Evolutionary conservation across 1,284 basidiomycete genomes (phyloP).

Genomic region (Leccinum subrobustum): DNA sequence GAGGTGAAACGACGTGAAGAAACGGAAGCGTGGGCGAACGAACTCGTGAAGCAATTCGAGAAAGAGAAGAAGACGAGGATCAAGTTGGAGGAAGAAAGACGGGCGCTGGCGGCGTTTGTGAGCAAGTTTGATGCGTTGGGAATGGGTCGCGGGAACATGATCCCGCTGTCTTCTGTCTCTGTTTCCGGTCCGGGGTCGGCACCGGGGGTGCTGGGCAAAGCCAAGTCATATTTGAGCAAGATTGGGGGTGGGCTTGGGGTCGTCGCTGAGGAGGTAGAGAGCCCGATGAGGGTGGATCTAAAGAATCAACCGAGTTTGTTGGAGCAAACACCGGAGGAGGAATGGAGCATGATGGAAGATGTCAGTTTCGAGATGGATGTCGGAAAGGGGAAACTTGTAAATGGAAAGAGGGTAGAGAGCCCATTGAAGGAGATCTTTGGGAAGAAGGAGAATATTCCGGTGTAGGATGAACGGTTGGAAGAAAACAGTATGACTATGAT

Average conservation of each 20-base stretch:
- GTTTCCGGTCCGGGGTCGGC: constrained; percentile 5
- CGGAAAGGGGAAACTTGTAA: constrained; percentile 17
- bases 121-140: constrained; percentile 73
- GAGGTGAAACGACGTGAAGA: constrained; percentile 62
- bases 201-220: constrained; percentile 27
- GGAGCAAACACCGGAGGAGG: constrained; percentile 61
- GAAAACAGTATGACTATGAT: constrained; percentile 5
- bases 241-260: constrained; percentile 19
- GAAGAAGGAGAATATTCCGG: constrained; percentile 27
- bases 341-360: constrained; percentile 50
- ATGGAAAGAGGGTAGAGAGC: constrained; percentile 13
- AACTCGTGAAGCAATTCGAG: constrained; percentile 68
- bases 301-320: constrained; percentile 54
- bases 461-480: constrained; percentile 1
- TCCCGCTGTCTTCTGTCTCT: constrained; percentile 29
- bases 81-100: constrained; percentile 71
- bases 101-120: constrained; percentile 73
- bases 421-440: constrained; percentile 22
- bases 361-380: constrained; percentile 49
- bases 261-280: constrained; percentile 34
- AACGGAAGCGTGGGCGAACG: constrained; percentile 68
- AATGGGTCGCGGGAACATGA: constrained; percentile 38
- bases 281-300: constrained; percentile 50
- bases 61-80: constrained; percentile 68
- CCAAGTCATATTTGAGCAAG: constrained; percentile 45